Base-by-base conservation (phyloP, 2,329 filamentous ascomycete species). In the Tolypocladium cylindrosporum region DNA sequence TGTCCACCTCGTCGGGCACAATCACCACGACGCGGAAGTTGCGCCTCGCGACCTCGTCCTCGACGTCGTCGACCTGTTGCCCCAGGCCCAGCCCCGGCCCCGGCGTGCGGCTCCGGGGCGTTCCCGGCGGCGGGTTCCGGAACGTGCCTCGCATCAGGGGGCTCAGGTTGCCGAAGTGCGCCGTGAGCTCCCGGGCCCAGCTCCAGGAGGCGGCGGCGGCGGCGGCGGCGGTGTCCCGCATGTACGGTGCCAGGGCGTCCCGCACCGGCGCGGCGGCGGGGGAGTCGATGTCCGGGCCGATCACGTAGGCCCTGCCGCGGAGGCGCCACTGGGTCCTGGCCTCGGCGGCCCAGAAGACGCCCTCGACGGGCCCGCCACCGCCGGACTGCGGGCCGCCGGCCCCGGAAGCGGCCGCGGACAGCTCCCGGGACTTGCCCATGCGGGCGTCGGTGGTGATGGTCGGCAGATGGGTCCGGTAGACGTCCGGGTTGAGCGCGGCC, bases 1-100 rank as follows among this genome's bases (percentile, higher is more conserved):
- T 79, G 69, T 96, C 91, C 24, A 95, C 86, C 69, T 89, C 84
- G 10, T 89, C 82, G 0, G 91, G 90, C 60, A 86, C 82, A 63
- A 96, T 87, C 50, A 94, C 84, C n/a, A 91, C 85, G 3, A 96
- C 87, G 34, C 91, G 79, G 69, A 96, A 96, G 70, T 95, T 89
- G 62, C 75, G 75, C 63, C 91, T 79, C 45, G 90, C 89, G 57
- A 87, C 72, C 40, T 75, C 71, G 61, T 97, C 91, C 51, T 90
- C 73, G 7, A 95, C 71, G 65, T 88, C 84, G 21, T 83, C 79
- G 19, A 94, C 85, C 71, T 84, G 85, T 69, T 88, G 84, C 0
- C 84, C 84, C 19, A 83, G 67, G 36, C 71, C 72, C 3, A 76
- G 64, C 0, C 74, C 74, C 13, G 72, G 68, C 59, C 70, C 69